phyloP scores from a whole-genome alignment of 2,329 filamentous ascomycete species.

The Cercospora beticola region DNA sequence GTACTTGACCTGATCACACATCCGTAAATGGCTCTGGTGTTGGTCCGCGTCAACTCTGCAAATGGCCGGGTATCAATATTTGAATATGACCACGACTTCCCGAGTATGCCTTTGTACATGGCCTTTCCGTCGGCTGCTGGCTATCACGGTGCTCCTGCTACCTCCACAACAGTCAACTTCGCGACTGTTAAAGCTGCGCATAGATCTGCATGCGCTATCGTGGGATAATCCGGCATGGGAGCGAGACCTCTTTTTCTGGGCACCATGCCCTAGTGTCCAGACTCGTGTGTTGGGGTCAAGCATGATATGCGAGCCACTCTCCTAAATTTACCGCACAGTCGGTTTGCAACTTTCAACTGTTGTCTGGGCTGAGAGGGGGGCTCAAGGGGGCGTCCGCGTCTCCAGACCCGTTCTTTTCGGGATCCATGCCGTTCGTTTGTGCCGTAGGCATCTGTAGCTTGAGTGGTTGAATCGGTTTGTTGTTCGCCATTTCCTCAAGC shows the following conservation, averaged over 20 bases:
- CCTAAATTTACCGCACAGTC: neutral
- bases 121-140: neutral
- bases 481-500: slow-evolving; percentile 46
- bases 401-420: slow-evolving; percentile 60
- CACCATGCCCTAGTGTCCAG: neutral
- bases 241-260: neutral
- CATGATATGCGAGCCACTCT: neutral
- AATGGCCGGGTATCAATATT: neutral
- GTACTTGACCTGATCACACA: neutral
- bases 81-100: neutral
- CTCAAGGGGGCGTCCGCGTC: slow-evolving; percentile 76
- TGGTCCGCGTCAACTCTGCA: neutral
- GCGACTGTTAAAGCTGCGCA: neutral
- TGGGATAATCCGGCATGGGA: neutral
- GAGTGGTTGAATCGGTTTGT: slow-evolving; percentile 53
- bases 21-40: neutral
- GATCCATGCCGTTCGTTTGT: slow-evolving; percentile 54
- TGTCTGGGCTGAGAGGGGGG: slow-evolving; percentile 44
- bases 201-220: neutral
- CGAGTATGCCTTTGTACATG: neutral
- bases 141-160: neutral
- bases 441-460: slow-evolving; percentile 47
- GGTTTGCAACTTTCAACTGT: neutral
- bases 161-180: neutral
- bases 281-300: neutral